These are phyloP conservation scores for Pterula multifida DNA, from an alignment of 1,284 basidiomycete species.

Conservation along the genomic window DNA sequence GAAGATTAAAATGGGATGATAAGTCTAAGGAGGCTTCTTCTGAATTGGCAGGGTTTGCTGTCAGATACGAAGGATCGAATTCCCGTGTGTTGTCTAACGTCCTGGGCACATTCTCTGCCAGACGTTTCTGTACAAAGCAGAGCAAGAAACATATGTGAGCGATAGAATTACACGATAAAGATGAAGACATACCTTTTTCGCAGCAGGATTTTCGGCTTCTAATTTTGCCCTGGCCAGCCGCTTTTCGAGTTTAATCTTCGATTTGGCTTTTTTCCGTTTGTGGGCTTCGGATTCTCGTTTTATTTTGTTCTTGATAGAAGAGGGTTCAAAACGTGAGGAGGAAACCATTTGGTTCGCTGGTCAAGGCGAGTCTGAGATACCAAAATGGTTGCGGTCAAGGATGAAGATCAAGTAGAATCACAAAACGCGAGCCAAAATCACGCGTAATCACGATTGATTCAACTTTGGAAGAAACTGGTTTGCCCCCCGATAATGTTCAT, in stretches of 20 bases:
- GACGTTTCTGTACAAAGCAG: constrained; percentile 46
- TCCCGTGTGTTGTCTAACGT: constrained; percentile 93
- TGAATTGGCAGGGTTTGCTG: constrained; percentile 45
- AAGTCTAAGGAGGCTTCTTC: constrained; percentile 14
- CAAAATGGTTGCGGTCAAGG: too few relatives aligned
- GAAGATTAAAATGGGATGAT: not conserved
- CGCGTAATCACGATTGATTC: too few relatives aligned
- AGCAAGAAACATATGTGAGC: not conserved
- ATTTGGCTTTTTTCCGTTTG: constrained; percentile 72
- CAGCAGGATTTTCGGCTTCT: constrained; percentile 58
- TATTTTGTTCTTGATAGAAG: constrained; percentile 71
- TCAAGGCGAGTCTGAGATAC: too few relatives aligned
- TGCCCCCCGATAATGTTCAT: too few relatives aligned
- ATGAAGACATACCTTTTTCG: constrained; percentile 50
- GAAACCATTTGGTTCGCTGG: too few relatives aligned
- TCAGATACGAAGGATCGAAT: constrained; percentile 78
- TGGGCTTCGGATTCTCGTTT: constrained; percentile 69
- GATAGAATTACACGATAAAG: not conserved
- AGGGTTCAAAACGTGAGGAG: constrained; percentile 44
- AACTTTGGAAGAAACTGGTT: too few relatives aligned
- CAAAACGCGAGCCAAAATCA: too few relatives aligned
- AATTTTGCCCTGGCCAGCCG: constrained; percentile 64
- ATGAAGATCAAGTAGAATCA: too few relatives aligned
- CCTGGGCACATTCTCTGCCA: constrained; percentile 75
- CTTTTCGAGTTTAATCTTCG: constrained; percentile 71